Conservation (phyloP, 768 basidiomycete genomes). For the Boletus rubroflammeus region DNA sequence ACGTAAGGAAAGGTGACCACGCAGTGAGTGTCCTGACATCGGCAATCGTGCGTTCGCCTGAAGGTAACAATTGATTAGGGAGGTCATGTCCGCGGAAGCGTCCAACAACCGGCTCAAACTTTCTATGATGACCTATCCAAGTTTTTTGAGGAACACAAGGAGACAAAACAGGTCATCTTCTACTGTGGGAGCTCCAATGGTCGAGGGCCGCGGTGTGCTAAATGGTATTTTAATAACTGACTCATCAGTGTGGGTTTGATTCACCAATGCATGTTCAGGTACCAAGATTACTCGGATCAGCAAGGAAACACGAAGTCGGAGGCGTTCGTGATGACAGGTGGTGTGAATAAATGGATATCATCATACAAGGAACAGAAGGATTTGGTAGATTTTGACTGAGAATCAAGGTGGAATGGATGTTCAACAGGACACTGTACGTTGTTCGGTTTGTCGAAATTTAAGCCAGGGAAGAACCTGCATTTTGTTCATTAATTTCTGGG, state of each 20-base stretch:
- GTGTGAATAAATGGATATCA: slow-evolving; percentile 38
- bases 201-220: slow-evolving; percentile 51
- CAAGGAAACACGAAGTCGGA: slow-evolving; percentile 32
- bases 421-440: neutral
- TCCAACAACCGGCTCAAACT: slow-evolving; percentile 46
- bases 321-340: slow-evolving; percentile 43
- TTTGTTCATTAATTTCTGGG: neutral
- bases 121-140: slow-evolving; percentile 44
- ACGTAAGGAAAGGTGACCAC: slow-evolving; percentile 48
- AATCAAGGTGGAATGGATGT: neutral
- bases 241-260: neutral
- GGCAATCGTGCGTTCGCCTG: neutral
- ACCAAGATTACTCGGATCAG: slow-evolving; percentile 45
- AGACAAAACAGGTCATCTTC: slow-evolving; percentile 45
- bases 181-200: slow-evolving; percentile 52
- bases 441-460: neutral
- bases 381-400: slow-evolving; percentile 21
- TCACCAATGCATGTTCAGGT: slow-evolving; percentile 32
- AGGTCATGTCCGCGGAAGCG: slow-evolving; percentile 50
- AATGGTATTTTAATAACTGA: slow-evolving; percentile 38
- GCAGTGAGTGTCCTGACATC: slow-evolving; percentile 29
- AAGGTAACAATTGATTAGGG: slow-evolving; percentile 34
- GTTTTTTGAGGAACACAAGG: slow-evolving; percentile 41
- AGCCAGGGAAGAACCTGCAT: neutral
- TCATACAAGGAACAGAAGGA: slow-evolving; percentile 29